Percentiles rank a stretch among this genome's conserved stretches.
Conservation (phyloP, 768 basidiomycete species). For the Calocybe cyanea region DNA sequence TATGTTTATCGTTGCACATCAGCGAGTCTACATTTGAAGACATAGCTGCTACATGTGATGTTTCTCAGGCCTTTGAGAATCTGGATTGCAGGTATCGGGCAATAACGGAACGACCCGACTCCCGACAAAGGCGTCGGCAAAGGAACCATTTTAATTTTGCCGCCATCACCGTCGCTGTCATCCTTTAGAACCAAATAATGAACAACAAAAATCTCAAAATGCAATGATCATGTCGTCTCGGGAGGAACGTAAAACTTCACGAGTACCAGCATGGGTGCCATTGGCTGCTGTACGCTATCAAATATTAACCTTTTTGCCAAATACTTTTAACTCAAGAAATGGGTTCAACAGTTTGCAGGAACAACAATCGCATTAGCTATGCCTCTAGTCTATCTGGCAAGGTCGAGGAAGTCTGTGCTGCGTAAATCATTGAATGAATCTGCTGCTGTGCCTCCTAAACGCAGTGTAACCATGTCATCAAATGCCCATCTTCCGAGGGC, state of each 20-base stretch:
- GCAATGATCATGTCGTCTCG: conserved; percentile 4
- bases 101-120: no score
- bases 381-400: conserved; percentile 31
- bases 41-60: no score
- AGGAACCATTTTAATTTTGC: no score
- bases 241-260: not conserved
- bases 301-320: not conserved
- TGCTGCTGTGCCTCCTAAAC: conserved; percentile 27
- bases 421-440: conserved; percentile 23
- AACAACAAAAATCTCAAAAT: no score
- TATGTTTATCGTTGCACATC: no score
- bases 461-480: conserved; percentile 9
- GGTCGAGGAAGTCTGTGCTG: conserved; percentile 22
- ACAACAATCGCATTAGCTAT: conserved; percentile 26
- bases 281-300: conserved; percentile 13
- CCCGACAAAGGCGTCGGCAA: no score
- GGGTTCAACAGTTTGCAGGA: conserved; percentile 17
- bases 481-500: conserved; percentile 11
- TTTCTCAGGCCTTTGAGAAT: no score
- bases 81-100: no score
- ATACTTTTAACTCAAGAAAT: not conserved
- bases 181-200: conserved; percentile 6
- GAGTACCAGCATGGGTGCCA: conserved; percentile 17
- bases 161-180: no score
- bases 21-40: no score